Base-by-base conservation (phyloP, 2,329 filamentous ascomycete species). In the Pleomassaria siparia region DNA sequence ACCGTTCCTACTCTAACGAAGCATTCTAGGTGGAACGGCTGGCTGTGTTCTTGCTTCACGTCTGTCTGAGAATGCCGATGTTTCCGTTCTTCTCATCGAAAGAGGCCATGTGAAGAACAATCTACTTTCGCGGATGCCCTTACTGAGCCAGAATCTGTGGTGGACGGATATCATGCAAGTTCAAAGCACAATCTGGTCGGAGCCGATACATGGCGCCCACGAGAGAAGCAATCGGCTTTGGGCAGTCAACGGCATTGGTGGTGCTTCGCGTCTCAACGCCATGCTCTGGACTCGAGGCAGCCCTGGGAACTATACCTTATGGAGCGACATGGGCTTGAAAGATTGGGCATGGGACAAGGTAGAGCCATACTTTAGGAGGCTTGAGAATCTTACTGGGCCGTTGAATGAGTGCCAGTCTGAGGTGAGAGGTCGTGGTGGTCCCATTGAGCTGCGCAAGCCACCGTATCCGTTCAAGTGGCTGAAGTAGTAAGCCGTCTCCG, bases 241-340 rank as follows among this genome's bases (percentile, higher is more conserved):
- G 44, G 44, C 49, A 28, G 49, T 52, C 30, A 52, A 52, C 22
- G 49, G 49, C 42, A 46, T 52, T 43, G 49, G 49, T 29, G 49
- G 49, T 46, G 49, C 36, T 35, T 49, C 45, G 45, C 45, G 49
- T 43, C 45, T 52, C 46, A 52, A 52, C 36, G 49, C 49, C 36
- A 52, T 52, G 45, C 46, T 52, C 22, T 52, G 46, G 49, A 52
- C 49, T 43, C 49, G 49, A 43, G 49, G 49, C 15, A 52, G 49
- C 39, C 45, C 49, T n/a, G 46, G 42, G 30, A 46, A 52, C 30
- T 52, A 52, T 46, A 49, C 28, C 2, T 35, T 15, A 25, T 52
- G 49, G 49, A 46, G 45, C 37, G 29, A 52, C 13, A 45, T 52
- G 42, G 49, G 49, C 5, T 43, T 52, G 21, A 30, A 32, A 21